Percentiles rank a stretch among this genome's conserved stretches.
These are phyloP conservation scores for Quambalaria eucalypti DNA, from an alignment of 1,284 basidiomycete species.

Conservation along the genomic window DNA sequence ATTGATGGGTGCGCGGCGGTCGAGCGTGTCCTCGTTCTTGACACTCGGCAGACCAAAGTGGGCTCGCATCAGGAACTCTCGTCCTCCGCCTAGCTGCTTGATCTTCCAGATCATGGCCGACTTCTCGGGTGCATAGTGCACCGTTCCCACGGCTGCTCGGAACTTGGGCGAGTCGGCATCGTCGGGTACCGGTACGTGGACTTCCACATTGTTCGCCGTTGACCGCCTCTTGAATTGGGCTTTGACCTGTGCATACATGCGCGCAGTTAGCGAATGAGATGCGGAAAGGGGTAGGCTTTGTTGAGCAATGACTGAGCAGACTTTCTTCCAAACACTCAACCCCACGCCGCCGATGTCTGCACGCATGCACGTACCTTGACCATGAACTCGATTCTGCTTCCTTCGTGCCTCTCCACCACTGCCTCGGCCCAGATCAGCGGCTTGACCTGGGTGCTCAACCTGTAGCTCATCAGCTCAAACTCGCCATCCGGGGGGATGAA, in stretches of 20 bases:
- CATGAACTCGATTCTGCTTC: constrained; percentile 90
- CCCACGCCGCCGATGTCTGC: too few species aligned
- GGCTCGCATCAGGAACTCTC: constrained; percentile 45
- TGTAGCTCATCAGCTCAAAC: constrained; percentile 96
- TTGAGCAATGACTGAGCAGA: too few species aligned
- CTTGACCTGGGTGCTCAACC: constrained; percentile 90
- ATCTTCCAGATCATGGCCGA: constrained; percentile 48
- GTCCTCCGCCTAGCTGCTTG: constrained; percentile 45
- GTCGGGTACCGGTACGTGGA: constrained; percentile 94
- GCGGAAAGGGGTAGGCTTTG: too few species aligned
- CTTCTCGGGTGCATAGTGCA: constrained; percentile 43
- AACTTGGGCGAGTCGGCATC: constrained; percentile 98
- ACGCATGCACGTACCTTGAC: constrained; percentile 64
- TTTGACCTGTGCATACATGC: constrained; percentile 63
- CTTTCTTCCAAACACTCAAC: not conserved
- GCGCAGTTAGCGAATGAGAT: too few species aligned
- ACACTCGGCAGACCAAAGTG: constrained; percentile 46
- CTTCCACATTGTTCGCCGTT: constrained; percentile 95
- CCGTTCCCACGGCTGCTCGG: constrained; percentile 50
- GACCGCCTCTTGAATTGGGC: constrained; percentile 95
- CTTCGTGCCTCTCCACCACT: constrained; percentile 84
- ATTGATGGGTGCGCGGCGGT: constrained; percentile 84
- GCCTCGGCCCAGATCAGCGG: constrained; percentile 98
- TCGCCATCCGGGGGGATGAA: constrained; percentile 99
- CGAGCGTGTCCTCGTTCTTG: constrained; percentile 59